Evolutionary conservation across 1,139 yeast genomes (phyloP), one percentile per base, ranked within the genome.

Genomic region (Yamadazyma diddensiae): DNA sequence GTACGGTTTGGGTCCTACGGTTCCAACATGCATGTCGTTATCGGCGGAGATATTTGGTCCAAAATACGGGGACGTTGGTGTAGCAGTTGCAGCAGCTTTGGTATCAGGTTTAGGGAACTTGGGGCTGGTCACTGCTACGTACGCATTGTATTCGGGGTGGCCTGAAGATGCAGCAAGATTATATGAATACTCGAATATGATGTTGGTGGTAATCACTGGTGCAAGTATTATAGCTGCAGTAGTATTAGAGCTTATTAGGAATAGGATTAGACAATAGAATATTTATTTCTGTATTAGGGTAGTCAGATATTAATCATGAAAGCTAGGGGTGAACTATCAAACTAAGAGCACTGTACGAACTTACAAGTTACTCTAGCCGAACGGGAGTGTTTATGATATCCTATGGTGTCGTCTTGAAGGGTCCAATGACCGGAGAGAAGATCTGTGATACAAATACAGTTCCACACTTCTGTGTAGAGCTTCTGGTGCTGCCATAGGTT

Each of bases 1-100:
- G 0, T 84, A 79, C 50, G 95, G 95, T 0, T 69, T 86, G 28
- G 95, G 95, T 9, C 94, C 95, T 14, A 86, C 95, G 0, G 94
- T 85, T 15, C 95, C 95, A 20, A 85, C 83, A 30, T 74, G 83
- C 52, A 86, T 86, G 95, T 77, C 95, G 1, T 79, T 87, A 85
- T 64, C 90, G 0, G 81, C 92, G 0, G 92, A 84, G 49, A 82
- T 85, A 28, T 83, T 85, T 62, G 75, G 72, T 9, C 68, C 72
- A 4, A 65, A 75, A 30, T 82, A 87, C 48, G 94, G 94, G 26
- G 94, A 85, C 51, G 80, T 86, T 31, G 95, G 95, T 5, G 69
- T 80, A 35, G 95, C 95, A 3, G 88, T 82, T 12, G 74, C 88
- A 31, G 75, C 88, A 7, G 95, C 95, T 0, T 58, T 86, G 28